These are phyloP conservation scores for Boechera stricta DNA, from an alignment of 345 rosid genomes.

Conservation along the genomic window DNA sequence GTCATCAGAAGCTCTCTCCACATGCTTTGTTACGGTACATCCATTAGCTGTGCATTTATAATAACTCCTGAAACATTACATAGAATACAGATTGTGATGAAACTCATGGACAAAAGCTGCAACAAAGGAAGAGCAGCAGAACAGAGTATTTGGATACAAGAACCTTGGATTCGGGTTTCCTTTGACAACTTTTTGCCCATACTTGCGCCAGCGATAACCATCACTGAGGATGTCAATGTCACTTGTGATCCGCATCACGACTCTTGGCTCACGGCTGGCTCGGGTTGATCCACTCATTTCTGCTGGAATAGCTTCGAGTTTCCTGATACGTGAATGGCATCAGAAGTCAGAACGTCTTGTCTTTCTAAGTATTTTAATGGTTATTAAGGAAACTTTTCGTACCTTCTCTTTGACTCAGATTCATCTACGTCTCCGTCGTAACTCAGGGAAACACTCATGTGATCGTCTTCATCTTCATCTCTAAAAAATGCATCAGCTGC, in stretches of 20 bases:
- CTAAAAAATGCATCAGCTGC: constrained; percentile 47
- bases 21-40: constrained; percentile 89
- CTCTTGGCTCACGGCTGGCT: constrained; percentile 67
- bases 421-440: constrained; percentile 70
- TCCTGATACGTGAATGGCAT: constrained; percentile 53
- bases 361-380: constrained; percentile 6
- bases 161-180: constrained; percentile 84
- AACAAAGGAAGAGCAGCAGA: constrained; percentile 12
- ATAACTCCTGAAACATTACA: constrained; percentile 70
- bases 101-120: constrained; percentile 10
- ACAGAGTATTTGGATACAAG: neutral
- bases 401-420: constrained; percentile 93
- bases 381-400: neutral
- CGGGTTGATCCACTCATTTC: constrained; percentile 86
- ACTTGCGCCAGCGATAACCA: constrained; percentile 92
- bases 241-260: constrained; percentile 72
- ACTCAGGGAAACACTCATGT: constrained; percentile 57
- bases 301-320: constrained; percentile 65
- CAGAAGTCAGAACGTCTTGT: constrained; percentile 14
- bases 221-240: constrained; percentile 82
- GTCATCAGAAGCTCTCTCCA: constrained; percentile 96
- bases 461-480: constrained; percentile 76
- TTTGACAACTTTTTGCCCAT: constrained; percentile 85
- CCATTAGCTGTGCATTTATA: constrained; percentile 94
- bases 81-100: constrained; percentile 19